Percentiles rank a stretch among this genome's conserved stretches.
These are phyloP conservation scores for Aquilaria sinensis DNA, from an alignment of 345 rosid genomes.

Conservation along the genomic window DNA sequence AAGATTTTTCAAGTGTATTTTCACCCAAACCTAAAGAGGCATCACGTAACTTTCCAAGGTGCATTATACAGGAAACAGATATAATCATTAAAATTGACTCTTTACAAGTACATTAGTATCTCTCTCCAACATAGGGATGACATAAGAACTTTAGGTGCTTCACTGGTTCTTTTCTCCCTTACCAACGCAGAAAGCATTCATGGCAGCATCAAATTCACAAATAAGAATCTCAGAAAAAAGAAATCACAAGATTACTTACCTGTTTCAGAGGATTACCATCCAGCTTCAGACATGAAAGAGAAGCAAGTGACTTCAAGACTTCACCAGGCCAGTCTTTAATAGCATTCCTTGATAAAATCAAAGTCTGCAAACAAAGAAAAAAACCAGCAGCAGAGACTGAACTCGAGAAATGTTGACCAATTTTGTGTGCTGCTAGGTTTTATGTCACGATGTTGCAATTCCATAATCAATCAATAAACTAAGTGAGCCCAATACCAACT, in stretches of 20 bases:
- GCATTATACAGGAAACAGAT: too few relatives aligned
- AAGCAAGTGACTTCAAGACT: conserved; percentile 55
- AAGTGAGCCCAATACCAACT: too few relatives aligned
- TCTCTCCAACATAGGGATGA: background rate
- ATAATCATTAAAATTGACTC: background rate
- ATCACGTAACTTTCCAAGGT: too few relatives aligned
- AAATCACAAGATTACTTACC: conserved; percentile 38
- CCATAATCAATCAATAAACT: too few relatives aligned
- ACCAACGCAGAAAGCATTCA: background rate
- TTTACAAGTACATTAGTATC: background rate
- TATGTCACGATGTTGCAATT: too few relatives aligned
- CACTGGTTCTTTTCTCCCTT: too few relatives aligned
- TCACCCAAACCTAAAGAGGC: too few relatives aligned
- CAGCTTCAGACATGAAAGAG: conserved; percentile 71
- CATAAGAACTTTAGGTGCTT: too few relatives aligned
- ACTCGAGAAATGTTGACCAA: background rate
- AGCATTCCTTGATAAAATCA: conserved; percentile 74
- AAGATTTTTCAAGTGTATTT: too few relatives aligned
- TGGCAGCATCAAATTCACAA: background rate
- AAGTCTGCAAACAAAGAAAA: conserved; percentile 45
- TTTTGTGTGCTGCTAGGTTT: background rate
- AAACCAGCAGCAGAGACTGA: background rate
- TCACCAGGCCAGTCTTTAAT: conserved; percentile 76
- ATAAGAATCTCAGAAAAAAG: background rate
- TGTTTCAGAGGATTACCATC: conserved; percentile 68